These are phyloP conservation scores for Phytopythium kandeliae DNA, from an alignment of 352 stramenopile genomes.

Conservation along the genomic window DNA sequence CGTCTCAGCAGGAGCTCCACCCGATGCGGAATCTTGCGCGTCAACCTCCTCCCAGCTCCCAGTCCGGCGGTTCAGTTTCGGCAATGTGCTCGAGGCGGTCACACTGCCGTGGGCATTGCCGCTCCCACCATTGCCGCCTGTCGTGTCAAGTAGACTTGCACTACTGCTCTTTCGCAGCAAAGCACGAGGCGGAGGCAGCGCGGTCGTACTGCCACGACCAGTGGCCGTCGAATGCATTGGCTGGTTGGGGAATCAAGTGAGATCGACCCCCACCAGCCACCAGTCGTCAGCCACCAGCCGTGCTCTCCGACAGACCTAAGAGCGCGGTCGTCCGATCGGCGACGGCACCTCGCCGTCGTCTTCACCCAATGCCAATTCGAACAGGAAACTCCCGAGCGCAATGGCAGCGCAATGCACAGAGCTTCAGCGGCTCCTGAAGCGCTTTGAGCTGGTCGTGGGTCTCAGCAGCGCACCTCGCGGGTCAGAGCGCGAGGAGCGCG, in stretches of 20 bases:
- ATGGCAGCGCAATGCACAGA: neutral
- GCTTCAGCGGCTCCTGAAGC: no score
- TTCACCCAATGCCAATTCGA: no score
- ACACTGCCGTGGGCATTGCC: constrained; percentile 3
- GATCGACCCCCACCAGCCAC: no score
- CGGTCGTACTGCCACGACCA: neutral
- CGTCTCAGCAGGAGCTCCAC: neutral
- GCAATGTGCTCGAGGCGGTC: constrained; percentile 11
- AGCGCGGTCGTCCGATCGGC: no score
- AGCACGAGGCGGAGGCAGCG: neutral
- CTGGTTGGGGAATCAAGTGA: no score
- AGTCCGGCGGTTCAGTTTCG: constrained; percentile 34
- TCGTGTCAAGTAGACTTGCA: constrained; percentile 35
- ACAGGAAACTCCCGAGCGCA: neutral
- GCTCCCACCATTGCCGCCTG: neutral
- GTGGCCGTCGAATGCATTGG: neutral
- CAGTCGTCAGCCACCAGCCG: no score
- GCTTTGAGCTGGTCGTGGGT: neutral
- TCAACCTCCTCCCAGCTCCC: constrained; percentile 42
- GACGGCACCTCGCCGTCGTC: no score
- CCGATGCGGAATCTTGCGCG: constrained; percentile 3
- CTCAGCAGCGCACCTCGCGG: neutral
- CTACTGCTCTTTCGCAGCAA: constrained; percentile 60
- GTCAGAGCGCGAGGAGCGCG: neutral
- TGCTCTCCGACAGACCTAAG: no score